Conservation (phyloP, 164 flowering plant genomes). For the Kalanchoe fedtschenkoi region DNA sequence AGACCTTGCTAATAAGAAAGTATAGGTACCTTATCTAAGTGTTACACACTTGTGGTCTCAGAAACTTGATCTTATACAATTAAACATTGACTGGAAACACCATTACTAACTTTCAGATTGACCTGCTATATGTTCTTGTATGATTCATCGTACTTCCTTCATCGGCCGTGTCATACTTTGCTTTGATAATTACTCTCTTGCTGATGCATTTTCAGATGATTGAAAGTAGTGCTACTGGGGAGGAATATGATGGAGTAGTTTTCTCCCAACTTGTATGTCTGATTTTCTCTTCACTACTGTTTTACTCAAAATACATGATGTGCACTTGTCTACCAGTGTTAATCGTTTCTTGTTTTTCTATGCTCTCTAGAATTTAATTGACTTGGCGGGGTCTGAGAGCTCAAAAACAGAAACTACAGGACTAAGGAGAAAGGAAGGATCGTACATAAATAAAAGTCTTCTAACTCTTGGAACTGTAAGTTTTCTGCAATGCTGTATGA, state of each 20-base stretch:
- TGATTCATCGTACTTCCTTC: not conserved
- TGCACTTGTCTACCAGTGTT: too few species aligned
- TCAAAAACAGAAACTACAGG: constrained; percentile 99
- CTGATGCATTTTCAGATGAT: constrained; percentile 60
- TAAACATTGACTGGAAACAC: too few species aligned
- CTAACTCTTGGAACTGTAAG: constrained; percentile 98
- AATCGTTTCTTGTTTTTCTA: not conserved
- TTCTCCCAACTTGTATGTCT: constrained; percentile 90
- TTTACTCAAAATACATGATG: not conserved
- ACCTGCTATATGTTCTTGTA: not conserved
- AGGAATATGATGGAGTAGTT: constrained; percentile 94
- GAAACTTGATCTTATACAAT: too few species aligned
- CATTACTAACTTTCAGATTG: too few species aligned
- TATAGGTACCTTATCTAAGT: too few species aligned
- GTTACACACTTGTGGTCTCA: too few species aligned
- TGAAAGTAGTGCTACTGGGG: constrained; percentile 91
- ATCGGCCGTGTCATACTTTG: not conserved
- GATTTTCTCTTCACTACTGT: not conserved
- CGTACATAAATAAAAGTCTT: constrained; percentile 97
- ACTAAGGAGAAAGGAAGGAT: constrained; percentile 92
- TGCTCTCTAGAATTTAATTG: constrained; percentile 74
- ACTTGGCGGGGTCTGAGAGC: constrained; percentile 99
- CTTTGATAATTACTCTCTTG: not conserved
- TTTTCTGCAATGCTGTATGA: constrained; percentile 10
- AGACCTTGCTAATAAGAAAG: too few species aligned